Evolutionary conservation across 1,284 basidiomycete genomes (phyloP).

Genomic region (Pascua guehoae): DNA sequence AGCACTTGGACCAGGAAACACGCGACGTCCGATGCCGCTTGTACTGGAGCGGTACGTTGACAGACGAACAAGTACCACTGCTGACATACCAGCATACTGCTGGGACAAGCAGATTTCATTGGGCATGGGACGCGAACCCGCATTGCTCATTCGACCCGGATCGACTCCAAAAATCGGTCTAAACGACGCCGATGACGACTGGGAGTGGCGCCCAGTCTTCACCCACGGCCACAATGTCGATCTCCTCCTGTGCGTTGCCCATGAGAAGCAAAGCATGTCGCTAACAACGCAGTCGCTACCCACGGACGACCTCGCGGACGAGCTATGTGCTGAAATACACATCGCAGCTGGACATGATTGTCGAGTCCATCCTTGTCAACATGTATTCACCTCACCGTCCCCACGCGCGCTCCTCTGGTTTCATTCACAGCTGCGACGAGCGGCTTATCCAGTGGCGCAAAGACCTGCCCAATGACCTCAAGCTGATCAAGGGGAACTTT

Average conservation of each 20-base stretch:
- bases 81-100: conserved; percentile 11
- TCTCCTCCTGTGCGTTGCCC: conserved; percentile 1
- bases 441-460: conserved; percentile 10
- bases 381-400: conserved; percentile 27
- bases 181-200: conserved; percentile 15
- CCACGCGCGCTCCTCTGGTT: conserved; percentile 18
- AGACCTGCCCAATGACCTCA: conserved; percentile 6
- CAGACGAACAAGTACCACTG: background rate
- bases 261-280: no score
- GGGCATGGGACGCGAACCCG: conserved; percentile 24
- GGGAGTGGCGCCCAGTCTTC: conserved; percentile 16
- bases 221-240: conserved; percentile 10
- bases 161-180: conserved; percentile 9
- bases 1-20: conserved; percentile 18
- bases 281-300: conserved; percentile 7
- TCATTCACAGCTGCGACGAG: conserved; percentile 18
- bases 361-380: conserved; percentile 26
- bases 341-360: conserved; percentile 21
- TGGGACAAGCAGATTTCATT: conserved; percentile 22
- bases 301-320: conserved; percentile 10
- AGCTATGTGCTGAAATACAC: conserved; percentile 14
- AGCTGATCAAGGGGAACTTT: conserved; percentile 7
- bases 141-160: conserved; percentile 7
- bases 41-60: conserved; percentile 21
- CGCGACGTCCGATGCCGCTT: conserved; percentile 18